phyloP scores from a whole-genome alignment of 352 stramenopile genomes.

The Globisporangium cystogenes region DNA sequence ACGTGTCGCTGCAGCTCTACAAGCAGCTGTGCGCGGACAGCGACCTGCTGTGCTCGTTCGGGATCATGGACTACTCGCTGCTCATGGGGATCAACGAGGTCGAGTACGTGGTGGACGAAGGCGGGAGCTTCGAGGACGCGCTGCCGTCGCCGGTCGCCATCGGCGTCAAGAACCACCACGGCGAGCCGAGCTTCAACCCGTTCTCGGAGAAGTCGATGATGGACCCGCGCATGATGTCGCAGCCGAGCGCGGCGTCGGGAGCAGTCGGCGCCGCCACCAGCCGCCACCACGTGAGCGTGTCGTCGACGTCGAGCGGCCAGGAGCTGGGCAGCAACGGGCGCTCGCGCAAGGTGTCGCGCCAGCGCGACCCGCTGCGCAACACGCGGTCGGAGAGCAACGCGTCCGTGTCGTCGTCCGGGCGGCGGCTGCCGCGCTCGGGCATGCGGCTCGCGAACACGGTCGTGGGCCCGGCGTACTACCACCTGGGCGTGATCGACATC shows the following conservation, averaged over 20 bases:
- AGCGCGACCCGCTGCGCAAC: conserved; percentile 37
- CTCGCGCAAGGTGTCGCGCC: conserved; percentile 48
- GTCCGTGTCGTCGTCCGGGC: conserved; percentile 57
- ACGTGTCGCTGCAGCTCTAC: conserved; percentile 67
- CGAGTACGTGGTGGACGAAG: conserved; percentile 82
- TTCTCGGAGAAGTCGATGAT: conserved; percentile 67
- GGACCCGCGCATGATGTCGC: conserved; percentile 35
- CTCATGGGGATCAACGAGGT: conserved; percentile 89
- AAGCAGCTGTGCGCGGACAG: conserved; percentile 76
- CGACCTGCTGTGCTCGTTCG: conserved; percentile 80
- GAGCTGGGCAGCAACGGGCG: conserved; percentile 16
- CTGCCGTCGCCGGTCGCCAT: conserved; percentile 22
- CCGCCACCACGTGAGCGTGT: conserved; percentile 62
- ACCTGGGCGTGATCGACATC: conserved; percentile 90
- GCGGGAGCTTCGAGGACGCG: conserved; percentile 25
- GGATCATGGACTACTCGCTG: conserved; percentile 92
- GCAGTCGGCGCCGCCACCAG: background rate
- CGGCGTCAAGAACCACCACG: conserved; percentile 14
- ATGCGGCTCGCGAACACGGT: conserved; percentile 87
- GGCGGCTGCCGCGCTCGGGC: conserved; percentile 62
- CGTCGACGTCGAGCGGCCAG: conserved; percentile 21
- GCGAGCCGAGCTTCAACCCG: conserved; percentile 39
- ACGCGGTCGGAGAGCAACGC: conserved; percentile 54
- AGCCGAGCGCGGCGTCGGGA: background rate
- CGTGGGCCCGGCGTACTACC: conserved; percentile 85